Percentiles rank a stretch among this genome's conserved stretches.
phyloP scores from a whole-genome alignment of 345 rosid species.

The Boechera retrofracta region DNA sequence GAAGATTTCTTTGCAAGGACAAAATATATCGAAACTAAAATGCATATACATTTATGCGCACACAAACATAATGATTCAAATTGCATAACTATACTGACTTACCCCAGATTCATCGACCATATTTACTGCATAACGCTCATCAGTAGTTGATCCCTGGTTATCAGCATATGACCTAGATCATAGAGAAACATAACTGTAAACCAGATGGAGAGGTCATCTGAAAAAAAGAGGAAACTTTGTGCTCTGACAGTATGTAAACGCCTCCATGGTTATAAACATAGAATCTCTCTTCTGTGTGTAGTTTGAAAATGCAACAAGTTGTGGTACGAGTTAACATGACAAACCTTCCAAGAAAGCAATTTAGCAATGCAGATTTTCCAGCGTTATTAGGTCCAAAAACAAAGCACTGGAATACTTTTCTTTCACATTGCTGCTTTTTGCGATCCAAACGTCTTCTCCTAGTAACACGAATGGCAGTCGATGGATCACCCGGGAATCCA shows the following conservation, averaged over 20 bases:
- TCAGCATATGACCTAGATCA: constrained; percentile 68
- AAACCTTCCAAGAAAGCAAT: constrained; percentile 88
- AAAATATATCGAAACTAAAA: constrained; percentile 5
- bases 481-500: constrained; percentile 71
- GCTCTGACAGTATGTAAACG: constrained; percentile 10
- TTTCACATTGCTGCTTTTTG: constrained; percentile 85
- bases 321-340: constrained; percentile 25
- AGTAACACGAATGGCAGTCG: constrained; percentile 70
- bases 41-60: neutral
- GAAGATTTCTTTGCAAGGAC: neutral
- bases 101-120: constrained; percentile 78
- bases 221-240: constrained; percentile 13
- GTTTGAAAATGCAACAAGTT: neutral
- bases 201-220: constrained; percentile 7
- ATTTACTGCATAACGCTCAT: constrained; percentile 76
- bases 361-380: constrained; percentile 83
- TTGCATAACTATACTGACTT: constrained; percentile 41
- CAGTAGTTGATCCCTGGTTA: constrained; percentile 47
- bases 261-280: constrained; percentile 20
- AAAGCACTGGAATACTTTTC: constrained; percentile 87
- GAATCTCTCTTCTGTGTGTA: constrained; percentile 7
- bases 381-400: constrained; percentile 86
- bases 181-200: constrained; percentile 19
- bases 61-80: neutral
- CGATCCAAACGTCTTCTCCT: constrained; percentile 80